Evolutionary conservation across 2,329 filamentous ascomycete species (phyloP), one percentile per base, ranked within the genome.

Genomic region (Pseudogymnoascus sp.): DNA sequence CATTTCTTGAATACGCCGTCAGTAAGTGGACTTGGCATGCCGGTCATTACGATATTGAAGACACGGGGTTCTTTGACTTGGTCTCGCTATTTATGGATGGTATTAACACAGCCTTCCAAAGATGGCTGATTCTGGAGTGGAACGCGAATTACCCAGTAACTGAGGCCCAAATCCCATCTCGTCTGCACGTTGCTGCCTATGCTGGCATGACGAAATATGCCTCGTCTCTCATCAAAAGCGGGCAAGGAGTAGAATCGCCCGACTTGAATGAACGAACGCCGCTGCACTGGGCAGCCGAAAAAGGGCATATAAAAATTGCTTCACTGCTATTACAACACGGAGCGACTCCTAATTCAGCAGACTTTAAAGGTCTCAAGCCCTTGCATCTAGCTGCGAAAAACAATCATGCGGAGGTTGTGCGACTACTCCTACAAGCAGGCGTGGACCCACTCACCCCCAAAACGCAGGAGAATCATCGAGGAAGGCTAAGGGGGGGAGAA

Each of bases 371-470:
- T 0, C 43, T 66, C 0, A 73, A 64, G n/a, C 72, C 76, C 5
- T 62, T 78, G 1, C 73, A 77, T 59, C 6, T 63, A 22, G 75
- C 75, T 5, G 73, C 74, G 2, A 62, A 5, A 3, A 67, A 63
- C 7, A 74, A 75, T 37, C 69, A 73, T 60, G 58, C 63, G 3
- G 64, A 63, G 5, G 70, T 69, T 30, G 67, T 74, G 3, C 63
- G 60, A 14, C 60, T 67, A 1, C 64, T 78, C 2, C 62, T 78
- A 4, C 63, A 70, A 6, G 73, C 74, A 20, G 76, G 75, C 9
- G 72, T 74, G 1, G 63, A 73, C 37, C 71, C 74, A 0, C 58
- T 74, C 4, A 70, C 70, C 0, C 11, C 59, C 2, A 74, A 72
- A 60, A 67, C 66, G 4, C 18, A 58, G 6, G 65, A 70, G 28